These are phyloP conservation scores for Cystobasidium tubakii DNA, from an alignment of 768 basidiomycete species.

Conservation along the genomic window DNA sequence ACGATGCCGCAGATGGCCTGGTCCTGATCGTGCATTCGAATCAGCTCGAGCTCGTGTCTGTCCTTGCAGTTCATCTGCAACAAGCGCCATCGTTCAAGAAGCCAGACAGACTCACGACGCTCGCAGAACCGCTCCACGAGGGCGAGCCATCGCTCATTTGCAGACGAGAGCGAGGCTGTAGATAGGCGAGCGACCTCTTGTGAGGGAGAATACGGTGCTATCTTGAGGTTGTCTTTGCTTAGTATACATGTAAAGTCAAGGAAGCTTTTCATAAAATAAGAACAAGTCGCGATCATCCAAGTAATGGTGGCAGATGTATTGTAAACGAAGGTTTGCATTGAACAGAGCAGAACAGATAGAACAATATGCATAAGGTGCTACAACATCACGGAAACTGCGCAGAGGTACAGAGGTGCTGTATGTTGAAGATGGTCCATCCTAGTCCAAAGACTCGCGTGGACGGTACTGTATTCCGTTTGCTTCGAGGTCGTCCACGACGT, in stretches of 20 bases:
- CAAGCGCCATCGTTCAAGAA: too few species aligned
- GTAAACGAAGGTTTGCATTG: too few species aligned
- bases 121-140: constrained; percentile 6
- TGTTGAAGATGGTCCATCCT: neutral
- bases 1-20: constrained; percentile 90
- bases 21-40: constrained; percentile 58
- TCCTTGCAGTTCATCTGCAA: neutral
- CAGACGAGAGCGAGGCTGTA: neutral
- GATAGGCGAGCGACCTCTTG: too few species aligned
- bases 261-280: neutral
- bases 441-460: constrained; percentile 17
- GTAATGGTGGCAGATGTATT: neutral
- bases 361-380: neutral
- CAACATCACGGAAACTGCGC: neutral
- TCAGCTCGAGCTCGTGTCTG: neutral
- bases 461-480: constrained; percentile 72
- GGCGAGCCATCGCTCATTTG: constrained; percentile 4
- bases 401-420: too few species aligned
- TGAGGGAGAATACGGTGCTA: too few species aligned
- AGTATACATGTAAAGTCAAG: neutral
- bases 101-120: constrained; percentile 1
- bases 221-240: too few species aligned
- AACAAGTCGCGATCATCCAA: neutral
- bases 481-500: constrained; percentile 65
- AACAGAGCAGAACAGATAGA: neutral